Base-by-base conservation (phyloP, 164 flowering plant species). In the Liriodendron chinense region DNA sequence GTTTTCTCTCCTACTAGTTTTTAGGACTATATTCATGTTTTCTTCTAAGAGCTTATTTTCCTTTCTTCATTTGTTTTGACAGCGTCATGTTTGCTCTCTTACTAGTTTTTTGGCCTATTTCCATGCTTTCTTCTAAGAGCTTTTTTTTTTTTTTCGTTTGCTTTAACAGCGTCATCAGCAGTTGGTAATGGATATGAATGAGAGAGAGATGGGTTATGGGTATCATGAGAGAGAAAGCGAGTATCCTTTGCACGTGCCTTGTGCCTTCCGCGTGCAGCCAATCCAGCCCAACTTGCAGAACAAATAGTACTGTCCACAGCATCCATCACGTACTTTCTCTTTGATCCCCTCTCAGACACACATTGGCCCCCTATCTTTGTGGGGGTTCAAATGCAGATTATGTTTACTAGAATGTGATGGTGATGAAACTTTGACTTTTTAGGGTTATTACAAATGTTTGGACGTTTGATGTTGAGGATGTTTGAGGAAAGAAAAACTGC, bases 231-330 rank as follows among this genome's bases (percentile, higher is more conserved):
- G 75, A 66, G 77, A 70, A 56, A 78, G 82, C 47, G 85, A 82
- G 79, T 47, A 72, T 76, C 83, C 79, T 57, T 63, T 76, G 5
- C 85, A 85, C 56, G 76, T 84, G 84, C 87, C 93, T 10, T 85
- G 88, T 22, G 81, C 84, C 66, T 88, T 88, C 73, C 84, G 87
- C 1, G 87, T 87, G 69, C 93, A 87, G 85, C 96, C 96, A 24
- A 84, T 84, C 76, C 96, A 89, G 83, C 92, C 93, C 65, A 91
- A 91, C 77, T 74, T 88, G 24, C 92, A 87, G 26, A 67, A 67
- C 69, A 67, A 67, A 16, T 67, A 34, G 43, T 28, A 16, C 20
- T 24, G 25, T 26, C 10, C 20, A 14, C 18, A 8, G 26, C 21
- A 26, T 24, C 16, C 9, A 7, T 28, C 69, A 10, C 28, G 18